Evolutionary conservation across 2,329 filamentous ascomycete genomes (phyloP).

Genomic region (Metarhizium album): DNA sequence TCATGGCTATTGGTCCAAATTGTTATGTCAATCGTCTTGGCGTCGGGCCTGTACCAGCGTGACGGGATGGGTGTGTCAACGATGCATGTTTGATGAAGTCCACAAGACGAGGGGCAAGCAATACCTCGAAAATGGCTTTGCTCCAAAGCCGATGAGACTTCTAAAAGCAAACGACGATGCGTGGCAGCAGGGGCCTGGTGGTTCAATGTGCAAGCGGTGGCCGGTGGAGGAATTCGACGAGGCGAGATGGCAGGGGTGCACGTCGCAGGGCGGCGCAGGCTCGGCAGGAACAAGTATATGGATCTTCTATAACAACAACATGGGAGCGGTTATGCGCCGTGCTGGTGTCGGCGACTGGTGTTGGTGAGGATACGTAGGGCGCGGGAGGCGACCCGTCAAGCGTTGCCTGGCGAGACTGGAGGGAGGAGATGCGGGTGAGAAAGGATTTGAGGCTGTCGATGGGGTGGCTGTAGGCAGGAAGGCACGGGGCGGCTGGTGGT

Average conservation of each 20-base stretch:
- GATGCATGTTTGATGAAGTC: background rate
- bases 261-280: constrained; percentile 8
- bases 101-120: background rate
- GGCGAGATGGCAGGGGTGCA: constrained; percentile 1
- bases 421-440: background rate
- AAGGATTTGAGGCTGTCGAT: background rate
- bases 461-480: background rate
- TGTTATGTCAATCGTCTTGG: background rate
- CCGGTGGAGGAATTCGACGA: background rate
- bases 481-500: background rate
- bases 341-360: background rate
- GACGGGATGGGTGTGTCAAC: background rate
- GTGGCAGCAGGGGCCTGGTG: background rate
- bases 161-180: background rate
- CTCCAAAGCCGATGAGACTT: background rate
- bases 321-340: constrained; percentile 13
- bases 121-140: background rate
- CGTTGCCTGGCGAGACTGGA: background rate
- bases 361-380: background rate
- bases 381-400: background rate
- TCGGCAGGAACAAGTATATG: constrained; percentile 9
- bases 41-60: background rate
- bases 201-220: background rate
- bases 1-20: constrained; percentile 17
- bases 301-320: constrained; percentile 27